These are phyloP conservation scores for Backusella sp. DNA, from an alignment of 192 early-diverging fungal genomes.

Conservation along the genomic window DNA sequence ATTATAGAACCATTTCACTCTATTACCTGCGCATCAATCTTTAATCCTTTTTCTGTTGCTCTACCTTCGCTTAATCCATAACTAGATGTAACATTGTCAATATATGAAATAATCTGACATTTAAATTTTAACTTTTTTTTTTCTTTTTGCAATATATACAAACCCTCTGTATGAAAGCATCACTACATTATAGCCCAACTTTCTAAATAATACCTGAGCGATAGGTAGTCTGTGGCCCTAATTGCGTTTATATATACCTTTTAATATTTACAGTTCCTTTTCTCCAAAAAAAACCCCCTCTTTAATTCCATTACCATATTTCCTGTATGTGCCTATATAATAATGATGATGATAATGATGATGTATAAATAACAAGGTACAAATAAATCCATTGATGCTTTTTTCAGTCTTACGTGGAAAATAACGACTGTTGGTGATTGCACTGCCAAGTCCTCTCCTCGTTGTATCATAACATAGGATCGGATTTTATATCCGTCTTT, in stretches of 20 bases:
- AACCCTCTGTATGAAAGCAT: slow-evolving; percentile 96
- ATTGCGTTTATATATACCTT: background rate
- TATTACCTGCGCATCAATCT: slow-evolving; percentile 80
- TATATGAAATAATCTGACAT: background rate
- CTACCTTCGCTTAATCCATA: slow-evolving; percentile 45
- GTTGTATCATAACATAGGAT: slow-evolving; percentile 73
- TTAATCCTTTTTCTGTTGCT: slow-evolving; percentile 84
- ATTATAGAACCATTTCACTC: background rate
- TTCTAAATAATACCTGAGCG: slow-evolving; percentile 68
- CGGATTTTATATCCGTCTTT: slow-evolving; percentile 77
- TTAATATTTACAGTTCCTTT: background rate
- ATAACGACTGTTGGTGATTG: slow-evolving; percentile 67
- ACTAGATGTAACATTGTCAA: background rate
- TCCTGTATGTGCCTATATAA: slow-evolving; percentile 66
- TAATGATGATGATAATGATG: background rate
- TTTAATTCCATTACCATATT: slow-evolving; percentile 69
- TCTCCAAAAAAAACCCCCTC: background rate
- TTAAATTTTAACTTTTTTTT: background rate
- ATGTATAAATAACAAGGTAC: background rate
- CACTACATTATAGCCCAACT: slow-evolving; percentile 83
- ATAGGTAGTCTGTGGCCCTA: slow-evolving; percentile 94
- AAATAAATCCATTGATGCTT: background rate
- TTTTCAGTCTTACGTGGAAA: slow-evolving; percentile 56
- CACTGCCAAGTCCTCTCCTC: slow-evolving; percentile 53
- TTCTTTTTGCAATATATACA: background rate